Conservation (phyloP, 495 filamentous ascomycete genomes). For the Talaromyces wortmannii region DNA sequence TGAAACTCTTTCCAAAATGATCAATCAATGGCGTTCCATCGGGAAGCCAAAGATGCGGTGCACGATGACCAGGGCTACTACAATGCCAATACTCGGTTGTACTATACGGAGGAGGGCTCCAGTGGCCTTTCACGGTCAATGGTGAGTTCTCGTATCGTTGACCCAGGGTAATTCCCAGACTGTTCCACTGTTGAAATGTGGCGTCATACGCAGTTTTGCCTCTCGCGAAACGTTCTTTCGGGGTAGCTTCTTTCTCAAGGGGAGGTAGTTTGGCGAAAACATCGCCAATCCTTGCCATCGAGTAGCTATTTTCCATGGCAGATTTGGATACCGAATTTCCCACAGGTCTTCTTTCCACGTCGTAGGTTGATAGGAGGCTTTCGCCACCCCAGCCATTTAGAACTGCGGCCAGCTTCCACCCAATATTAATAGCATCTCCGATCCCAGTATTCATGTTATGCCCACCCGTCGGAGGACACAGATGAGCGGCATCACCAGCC, state of each 20-base stretch:
- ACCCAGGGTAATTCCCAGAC: background rate
- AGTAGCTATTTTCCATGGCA: background rate
- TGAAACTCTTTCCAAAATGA: slow-evolving; percentile 15
- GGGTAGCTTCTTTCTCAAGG: background rate
- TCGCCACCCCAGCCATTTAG: slow-evolving; percentile 11
- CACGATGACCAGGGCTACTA: slow-evolving; percentile 18
- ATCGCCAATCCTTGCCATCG: background rate
- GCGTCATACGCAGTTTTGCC: background rate
- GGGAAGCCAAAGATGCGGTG: slow-evolving; percentile 19
- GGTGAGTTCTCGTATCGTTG: background rate
- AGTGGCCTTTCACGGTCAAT: background rate
- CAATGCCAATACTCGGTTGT: background rate
- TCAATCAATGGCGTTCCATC: slow-evolving; percentile 14
- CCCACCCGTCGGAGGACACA: slow-evolving; percentile 16
- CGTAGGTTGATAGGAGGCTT: slow-evolving; percentile 14
- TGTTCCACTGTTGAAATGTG: background rate
- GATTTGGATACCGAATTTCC: background rate
- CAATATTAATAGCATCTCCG: slow-evolving; percentile 21
- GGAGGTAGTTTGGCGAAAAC: background rate
- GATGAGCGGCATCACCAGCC: slow-evolving; percentile 40
- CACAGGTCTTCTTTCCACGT: slow-evolving; percentile 16
- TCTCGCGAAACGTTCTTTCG: background rate
- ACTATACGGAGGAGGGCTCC: background rate
- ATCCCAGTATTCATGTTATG: slow-evolving; percentile 26
- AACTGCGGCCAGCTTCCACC: slow-evolving; percentile 21